These are phyloP conservation scores for Cladophialophora chaetospira DNA, from an alignment of 2,329 filamentous ascomycete genomes.

Conservation along the genomic window DNA sequence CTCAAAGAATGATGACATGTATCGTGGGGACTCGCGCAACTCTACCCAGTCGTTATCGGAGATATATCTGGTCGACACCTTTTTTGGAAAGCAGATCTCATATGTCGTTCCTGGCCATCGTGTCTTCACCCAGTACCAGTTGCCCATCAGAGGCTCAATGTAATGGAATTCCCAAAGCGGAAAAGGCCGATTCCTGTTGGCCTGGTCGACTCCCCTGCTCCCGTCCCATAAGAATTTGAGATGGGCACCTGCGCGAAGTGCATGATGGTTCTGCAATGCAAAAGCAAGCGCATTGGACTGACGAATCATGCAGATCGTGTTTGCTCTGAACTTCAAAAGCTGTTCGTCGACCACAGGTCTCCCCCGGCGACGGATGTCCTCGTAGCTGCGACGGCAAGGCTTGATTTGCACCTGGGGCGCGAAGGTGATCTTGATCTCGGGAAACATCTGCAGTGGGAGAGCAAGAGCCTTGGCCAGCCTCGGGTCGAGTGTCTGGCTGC, in stretches of 20 bases:
- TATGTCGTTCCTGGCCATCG: background rate
- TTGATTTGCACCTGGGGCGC: background rate
- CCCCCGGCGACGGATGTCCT: background rate
- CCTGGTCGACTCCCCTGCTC: background rate
- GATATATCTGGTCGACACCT: background rate
- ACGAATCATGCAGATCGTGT: background rate
- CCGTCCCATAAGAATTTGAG: constrained; percentile 1
- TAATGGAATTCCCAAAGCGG: background rate
- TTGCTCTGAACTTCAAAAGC: background rate
- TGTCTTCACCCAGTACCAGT: background rate
- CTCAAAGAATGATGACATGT: no score
- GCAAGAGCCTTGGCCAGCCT: background rate
- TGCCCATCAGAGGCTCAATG: background rate
- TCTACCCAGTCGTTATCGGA: background rate
- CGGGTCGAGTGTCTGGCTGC: background rate
- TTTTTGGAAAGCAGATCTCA: background rate
- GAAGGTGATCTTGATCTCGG: background rate
- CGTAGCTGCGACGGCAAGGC: background rate
- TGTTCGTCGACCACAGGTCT: background rate
- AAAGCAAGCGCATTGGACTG: background rate
- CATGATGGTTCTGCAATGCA: background rate
- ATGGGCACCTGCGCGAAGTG: background rate
- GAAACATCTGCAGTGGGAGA: background rate
- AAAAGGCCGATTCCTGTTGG: background rate
- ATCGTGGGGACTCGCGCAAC: background rate